Base-by-base conservation (phyloP, 768 basidiomycete genomes). In the Pleurotus sapidus region DNA sequence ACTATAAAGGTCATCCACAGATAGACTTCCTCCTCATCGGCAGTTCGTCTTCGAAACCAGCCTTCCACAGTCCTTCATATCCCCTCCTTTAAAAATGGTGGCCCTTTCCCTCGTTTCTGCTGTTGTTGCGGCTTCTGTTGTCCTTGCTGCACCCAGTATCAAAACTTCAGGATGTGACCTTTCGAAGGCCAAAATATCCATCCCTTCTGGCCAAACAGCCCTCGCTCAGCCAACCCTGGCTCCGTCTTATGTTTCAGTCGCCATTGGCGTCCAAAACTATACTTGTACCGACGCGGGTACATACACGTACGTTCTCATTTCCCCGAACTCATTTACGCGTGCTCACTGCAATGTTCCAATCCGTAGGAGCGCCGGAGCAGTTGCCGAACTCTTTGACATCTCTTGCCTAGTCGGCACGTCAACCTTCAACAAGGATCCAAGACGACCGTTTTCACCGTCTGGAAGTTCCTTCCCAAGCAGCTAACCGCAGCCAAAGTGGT, bases 261-360 rank as follows among this genome's bases (percentile, higher is more conserved):
- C 70, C 9, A 66, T 81, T 49, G 79, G 82, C 24, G 74, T 74
- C 15, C 83, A 84, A 65, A 83, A 84, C 66, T 85, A 84, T 65
- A 84, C 80, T 27, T 84, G 84, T 39, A 55, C 27, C 63, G 65
- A 54, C 39, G 39, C 59, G 38, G 80, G 72, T 51, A 77, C 73
- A 57, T 84, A 72, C 63, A 73, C 74, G 83, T 84, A 56, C 60
- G 79, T 64, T 14, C 23, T 46, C 55, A 42, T 34, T 34, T 11
- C 9, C 11, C 30, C 9, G 30, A 34, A 34, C 30, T 11, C 9
- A 3, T 11, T 0, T 4, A 3, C 11, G 8, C 9, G 9, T 34
- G 11, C 30, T 34, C 30, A 34, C 9, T 11, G 2, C 20, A 20
- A 11, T 34, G 4, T 34, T 11, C 30, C 9, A 34, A 34, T 12